Percentiles rank a stretch among this genome's conserved stretches.
phyloP scores from a whole-genome alignment of 2,329 filamentous ascomycete genomes.

The Diaporthe citri region DNA sequence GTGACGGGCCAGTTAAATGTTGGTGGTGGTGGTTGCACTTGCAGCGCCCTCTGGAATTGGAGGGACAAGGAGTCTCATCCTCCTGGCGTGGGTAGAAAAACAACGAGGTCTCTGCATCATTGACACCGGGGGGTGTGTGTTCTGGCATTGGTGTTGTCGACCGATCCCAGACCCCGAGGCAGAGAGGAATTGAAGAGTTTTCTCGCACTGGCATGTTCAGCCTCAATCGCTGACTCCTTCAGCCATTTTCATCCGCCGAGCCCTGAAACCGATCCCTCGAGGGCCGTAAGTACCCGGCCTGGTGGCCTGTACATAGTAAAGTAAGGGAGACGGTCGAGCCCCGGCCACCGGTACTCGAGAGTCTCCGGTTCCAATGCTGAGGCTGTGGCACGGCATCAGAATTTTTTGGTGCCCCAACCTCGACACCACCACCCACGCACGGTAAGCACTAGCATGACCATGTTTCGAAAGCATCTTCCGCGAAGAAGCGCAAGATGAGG shows the following conservation, averaged over 20 bases:
- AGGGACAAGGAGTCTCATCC: conserved; percentile 19
- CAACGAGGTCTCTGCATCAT: conserved; percentile 17
- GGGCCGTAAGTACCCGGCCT: conserved; percentile 8
- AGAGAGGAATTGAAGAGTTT: conserved; percentile 32
- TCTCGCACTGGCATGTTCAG: conserved; percentile 33
- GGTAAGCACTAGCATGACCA: conserved; percentile 21
- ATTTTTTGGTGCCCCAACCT: conserved; percentile 16
- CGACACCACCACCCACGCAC: not conserved
- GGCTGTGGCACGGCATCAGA: conserved; percentile 20
- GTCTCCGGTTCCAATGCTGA: not conserved
- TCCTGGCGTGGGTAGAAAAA: not conserved
- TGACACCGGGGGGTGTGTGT: conserved; percentile 2
- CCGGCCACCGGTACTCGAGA: not conserved
- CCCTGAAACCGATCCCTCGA: conserved; percentile 17
- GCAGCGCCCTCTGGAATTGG: conserved; percentile 22
- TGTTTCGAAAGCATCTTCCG: not conserved
- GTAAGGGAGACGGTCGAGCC: conserved; percentile 11
- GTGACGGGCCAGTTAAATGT: not conserved
- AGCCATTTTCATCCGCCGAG: conserved; percentile 6
- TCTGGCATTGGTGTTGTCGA: conserved; percentile 2
- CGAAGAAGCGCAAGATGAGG: not conserved
- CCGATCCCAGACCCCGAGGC: not conserved
- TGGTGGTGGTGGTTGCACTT: conserved; percentile 8
- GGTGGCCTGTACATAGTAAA: not conserved
- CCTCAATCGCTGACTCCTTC: conserved; percentile 28